phyloP scores from a whole-genome alignment of 306 rosid species.

The Pueraria montana region DNA sequence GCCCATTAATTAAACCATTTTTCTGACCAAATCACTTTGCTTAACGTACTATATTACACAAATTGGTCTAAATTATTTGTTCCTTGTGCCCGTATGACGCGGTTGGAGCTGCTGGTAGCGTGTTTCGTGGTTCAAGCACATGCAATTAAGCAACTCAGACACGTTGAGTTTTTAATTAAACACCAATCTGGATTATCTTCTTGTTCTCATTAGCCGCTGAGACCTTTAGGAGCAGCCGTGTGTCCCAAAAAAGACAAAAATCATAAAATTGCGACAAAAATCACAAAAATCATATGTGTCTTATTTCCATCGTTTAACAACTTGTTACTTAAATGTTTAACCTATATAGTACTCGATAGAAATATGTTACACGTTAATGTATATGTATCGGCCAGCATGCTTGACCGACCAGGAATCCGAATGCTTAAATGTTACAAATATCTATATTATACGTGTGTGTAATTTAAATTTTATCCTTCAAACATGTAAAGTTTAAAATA shows the following conservation, averaged over 20 bases:
- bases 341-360: background rate
- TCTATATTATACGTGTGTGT: background rate
- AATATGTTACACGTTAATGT: background rate
- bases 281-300: conserved; percentile 27
- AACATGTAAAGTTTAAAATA: too few relatives aligned
- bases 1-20: conserved; percentile 41
- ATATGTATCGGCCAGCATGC: background rate
- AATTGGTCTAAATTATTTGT: conserved; percentile 43
- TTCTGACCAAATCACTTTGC: conserved; percentile 43
- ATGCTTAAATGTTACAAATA: too few relatives aligned
- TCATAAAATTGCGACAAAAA: background rate
- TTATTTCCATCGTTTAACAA: background rate
- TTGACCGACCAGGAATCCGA: too few relatives aligned
- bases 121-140: conserved; percentile 74
- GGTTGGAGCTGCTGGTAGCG: conserved; percentile 59
- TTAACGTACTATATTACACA: conserved; percentile 36
- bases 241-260: conserved; percentile 41
- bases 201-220: conserved; percentile 50
- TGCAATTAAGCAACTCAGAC: conserved; percentile 49
- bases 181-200: conserved; percentile 41
- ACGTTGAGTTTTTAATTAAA: conserved; percentile 23
- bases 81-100: conserved; percentile 51
- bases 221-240: conserved; percentile 36
- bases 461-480: background rate
- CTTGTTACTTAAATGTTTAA: background rate